These are phyloP conservation scores for Capronia coronata DNA, from an alignment of 2,329 filamentous ascomycete species.

Conservation along the genomic window DNA sequence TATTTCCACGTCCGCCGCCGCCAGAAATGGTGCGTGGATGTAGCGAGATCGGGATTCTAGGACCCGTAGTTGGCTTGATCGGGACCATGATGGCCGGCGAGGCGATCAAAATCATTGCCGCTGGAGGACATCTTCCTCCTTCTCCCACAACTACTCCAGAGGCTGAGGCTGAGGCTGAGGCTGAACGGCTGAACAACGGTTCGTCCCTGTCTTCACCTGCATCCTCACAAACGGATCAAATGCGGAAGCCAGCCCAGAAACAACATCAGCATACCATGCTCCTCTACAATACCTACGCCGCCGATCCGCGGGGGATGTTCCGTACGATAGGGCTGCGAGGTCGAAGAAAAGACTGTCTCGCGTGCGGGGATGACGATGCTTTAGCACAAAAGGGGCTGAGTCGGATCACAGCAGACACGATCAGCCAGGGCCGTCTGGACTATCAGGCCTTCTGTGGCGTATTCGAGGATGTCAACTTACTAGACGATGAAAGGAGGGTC, in stretches of 20 bases:
- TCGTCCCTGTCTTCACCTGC: neutral
- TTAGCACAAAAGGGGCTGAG: conserved; percentile 56
- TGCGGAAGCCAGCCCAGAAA: conserved; percentile 11
- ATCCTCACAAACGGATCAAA: neutral
- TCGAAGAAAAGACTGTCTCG: conserved; percentile 63
- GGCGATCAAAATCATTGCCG: conserved; percentile 71
- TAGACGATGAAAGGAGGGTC: conserved; percentile 61
- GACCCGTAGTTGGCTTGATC: conserved; percentile 89
- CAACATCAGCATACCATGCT: conserved; percentile 39
- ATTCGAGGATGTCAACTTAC: conserved; percentile 47
- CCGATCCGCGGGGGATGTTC: conserved; percentile 48
- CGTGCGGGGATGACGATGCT: conserved; percentile 60
- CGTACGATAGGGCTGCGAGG: conserved; percentile 68
- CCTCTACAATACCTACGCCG: conserved; percentile 51
- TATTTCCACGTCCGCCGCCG: conserved; percentile 83
- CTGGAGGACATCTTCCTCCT: conserved; percentile 13
- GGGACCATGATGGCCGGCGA: conserved; percentile 87
- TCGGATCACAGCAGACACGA: conserved; percentile 55
- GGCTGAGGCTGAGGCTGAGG: too few species aligned
- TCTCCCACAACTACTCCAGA: neutral
- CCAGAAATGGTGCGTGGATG: conserved; percentile 76
- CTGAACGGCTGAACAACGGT: neutral
- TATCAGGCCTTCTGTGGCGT: conserved; percentile 83
- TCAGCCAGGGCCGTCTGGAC: conserved; percentile 63
- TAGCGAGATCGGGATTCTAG: conserved; percentile 86